Conservation (phyloP, 441 rosid species). For the Viola pubescens region DNA sequence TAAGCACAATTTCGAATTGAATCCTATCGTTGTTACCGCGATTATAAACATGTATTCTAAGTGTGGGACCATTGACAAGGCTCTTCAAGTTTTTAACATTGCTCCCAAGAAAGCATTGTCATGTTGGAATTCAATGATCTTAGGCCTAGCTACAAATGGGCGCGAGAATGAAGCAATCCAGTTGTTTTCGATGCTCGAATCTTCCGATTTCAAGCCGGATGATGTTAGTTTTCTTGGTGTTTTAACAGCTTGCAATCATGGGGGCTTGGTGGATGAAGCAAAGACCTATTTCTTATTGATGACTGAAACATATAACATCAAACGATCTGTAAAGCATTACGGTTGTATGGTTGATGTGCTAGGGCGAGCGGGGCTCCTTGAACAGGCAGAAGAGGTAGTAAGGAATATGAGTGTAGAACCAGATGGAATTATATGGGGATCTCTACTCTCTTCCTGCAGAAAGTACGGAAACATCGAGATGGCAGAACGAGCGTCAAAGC, state of each 20-base stretch:
- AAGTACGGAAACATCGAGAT: constrained; percentile 29
- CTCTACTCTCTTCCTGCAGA: constrained; percentile 40
- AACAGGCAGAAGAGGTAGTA: constrained; percentile 43
- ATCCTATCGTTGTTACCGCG: constrained; percentile 54
- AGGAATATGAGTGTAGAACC: constrained; percentile 33
- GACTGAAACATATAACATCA: constrained; percentile 36
- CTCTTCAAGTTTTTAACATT: constrained; percentile 36
- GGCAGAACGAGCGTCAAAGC: constrained; percentile 40
- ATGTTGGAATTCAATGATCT: constrained; percentile 57
- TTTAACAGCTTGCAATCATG: constrained; percentile 40
- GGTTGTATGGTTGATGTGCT: constrained; percentile 49
- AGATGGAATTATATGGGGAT: constrained; percentile 44
- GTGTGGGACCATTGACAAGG: constrained; percentile 50
- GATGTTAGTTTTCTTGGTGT: constrained; percentile 35
- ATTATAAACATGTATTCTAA: constrained; percentile 72
- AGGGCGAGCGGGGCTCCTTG: constrained; percentile 38
- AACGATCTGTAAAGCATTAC: constrained; percentile 62
- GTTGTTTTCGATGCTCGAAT: constrained; percentile 45
- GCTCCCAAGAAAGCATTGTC: constrained; percentile 37
- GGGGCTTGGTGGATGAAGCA: constrained; percentile 41
- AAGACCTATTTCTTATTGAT: constrained; percentile 34
- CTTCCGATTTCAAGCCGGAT: constrained; percentile 31
- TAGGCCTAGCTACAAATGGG: constrained; percentile 35
- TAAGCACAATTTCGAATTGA: constrained; percentile 38
- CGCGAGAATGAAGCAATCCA: constrained; percentile 34